Base-by-base conservation (phyloP, 2,329 filamentous ascomycete species). In the Fusarium nisikadoi region DNA sequence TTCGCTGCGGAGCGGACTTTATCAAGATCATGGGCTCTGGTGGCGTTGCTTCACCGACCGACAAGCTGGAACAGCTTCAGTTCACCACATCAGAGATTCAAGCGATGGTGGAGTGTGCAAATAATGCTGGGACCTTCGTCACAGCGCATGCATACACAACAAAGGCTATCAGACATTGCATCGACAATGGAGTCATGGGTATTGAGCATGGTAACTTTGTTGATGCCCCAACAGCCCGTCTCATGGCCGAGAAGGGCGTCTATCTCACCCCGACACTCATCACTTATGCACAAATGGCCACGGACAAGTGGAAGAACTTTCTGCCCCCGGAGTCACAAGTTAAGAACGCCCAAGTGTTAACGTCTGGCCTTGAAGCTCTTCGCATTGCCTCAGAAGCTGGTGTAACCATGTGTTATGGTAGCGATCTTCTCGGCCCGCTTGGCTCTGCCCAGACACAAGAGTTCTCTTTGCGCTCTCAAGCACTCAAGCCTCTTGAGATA, bases 81-180 rank as follows among this genome's bases (percentile, higher is more conserved):
- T 59, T 59, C 8, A 53, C 46, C 8, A 41, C 17, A 6, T 53
- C 35, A 0, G 56, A 59, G 14, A 33, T 59, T 4, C n/a, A 53
- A 12, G 46, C 56, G 8, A 59, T 59, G 45, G 56, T 59, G 3
- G 45, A 54, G 31, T 54, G 45, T 39, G 56, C 56, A 1, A 52
- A 25, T 1, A 59, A 54, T 12, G 45, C 46, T 11, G 56, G 46
- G 3, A 59, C 46, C 8, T 54, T 54, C 5, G 46, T 59, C 2
- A 59, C 56, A 6, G 56, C 56, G 9, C 56, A 59, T 25, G 56
- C 56, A 17, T 59, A 59, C 12, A 54, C 46, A 1, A 83, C 85
- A 1, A 76, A 80, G 46, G 84, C 87, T 0, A 90, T 91, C 41
- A 81, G 83, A 5, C 86, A 89, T 63, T 86, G 86, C 2, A 70